A percentile compares a stretch with the other conserved stretches of the same genome.
phyloP scores from a whole-genome alignment of 345 rosid species.

The Euphorbia peplus region DNA sequence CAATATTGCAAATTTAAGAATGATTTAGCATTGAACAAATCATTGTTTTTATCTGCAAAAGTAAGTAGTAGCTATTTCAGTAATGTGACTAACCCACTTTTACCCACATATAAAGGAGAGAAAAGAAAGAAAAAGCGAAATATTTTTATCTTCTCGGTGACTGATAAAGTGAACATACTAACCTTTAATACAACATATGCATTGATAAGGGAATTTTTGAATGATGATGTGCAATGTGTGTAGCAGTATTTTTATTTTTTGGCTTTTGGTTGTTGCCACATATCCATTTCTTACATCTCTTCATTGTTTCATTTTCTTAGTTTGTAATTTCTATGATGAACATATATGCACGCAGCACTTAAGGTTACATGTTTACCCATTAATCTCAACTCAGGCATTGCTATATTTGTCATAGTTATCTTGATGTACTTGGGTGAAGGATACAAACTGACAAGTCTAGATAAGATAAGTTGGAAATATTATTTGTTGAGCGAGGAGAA shows the following conservation, averaged over 20 bases:
- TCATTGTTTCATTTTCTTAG: neutral
- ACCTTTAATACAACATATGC: neutral
- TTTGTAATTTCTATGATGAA: neutral
- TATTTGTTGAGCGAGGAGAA: neutral
- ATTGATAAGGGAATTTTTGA: neutral
- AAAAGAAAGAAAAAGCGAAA: too few species aligned
- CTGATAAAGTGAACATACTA: neutral
- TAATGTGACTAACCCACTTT: too few species aligned
- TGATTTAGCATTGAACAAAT: too few species aligned
- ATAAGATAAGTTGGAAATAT: neutral
- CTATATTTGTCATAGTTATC: neutral
- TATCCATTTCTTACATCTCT: neutral
- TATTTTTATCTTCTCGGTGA: too few species aligned
- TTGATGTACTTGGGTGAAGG: neutral
- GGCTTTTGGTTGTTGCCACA: neutral
- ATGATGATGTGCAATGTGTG: neutral
- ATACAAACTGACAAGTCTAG: neutral
- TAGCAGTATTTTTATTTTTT: neutral
- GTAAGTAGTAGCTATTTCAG: too few species aligned
- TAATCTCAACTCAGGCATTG: neutral
- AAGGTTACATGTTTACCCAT: neutral
- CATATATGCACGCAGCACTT: neutral
- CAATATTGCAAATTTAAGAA: constrained; percentile 2
- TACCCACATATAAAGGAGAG: too few species aligned
- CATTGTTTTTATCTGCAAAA: too few species aligned